Evolutionary conservation across 108 stramenopile species (phyloP), one percentile per base, ranked within the genome.

Genomic region (Pseudonitzschia delicatissima): DNA sequence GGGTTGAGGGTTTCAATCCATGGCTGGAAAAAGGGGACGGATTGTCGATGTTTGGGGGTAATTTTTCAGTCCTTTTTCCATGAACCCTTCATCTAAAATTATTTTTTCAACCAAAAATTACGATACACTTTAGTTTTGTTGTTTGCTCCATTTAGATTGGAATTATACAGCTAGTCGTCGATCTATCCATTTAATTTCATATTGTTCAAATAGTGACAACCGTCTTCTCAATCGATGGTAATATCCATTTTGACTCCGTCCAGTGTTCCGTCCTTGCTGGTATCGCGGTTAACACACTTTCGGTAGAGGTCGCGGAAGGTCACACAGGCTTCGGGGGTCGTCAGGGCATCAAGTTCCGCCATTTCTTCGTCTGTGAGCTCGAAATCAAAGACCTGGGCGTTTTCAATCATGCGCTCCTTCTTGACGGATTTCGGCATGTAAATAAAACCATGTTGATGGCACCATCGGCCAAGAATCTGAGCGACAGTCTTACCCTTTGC

Each of bases 391-490:
- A 98, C 91, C 47, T 85, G 64, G 0, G 79, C 77, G 83, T 98
- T 98, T 71, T 94, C 96, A 9, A 77, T 68, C 87, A 98, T 96
- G 27, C 96, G 88, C 31, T 75, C 79, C 62, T 80, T 72, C 67
- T 79, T 84, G 18, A 91, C 88, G 1, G 82, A 84, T 69, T 98
- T 98, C 4, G 96, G 96, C 18, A 93, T 79, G 59, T 94, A 91
- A 3, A 88, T 72, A 60, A 90, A 88, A 21, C 95, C 96, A 31
- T 91, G 83, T 73, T 96, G 95, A 49, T 97, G 65, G 64, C 92
- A 93, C 96, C 96, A 98, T 12, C 95, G 87, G 15, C 96, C 93
- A 8, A 98, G 60, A 55, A 98, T 83, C 64, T 96, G 95, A 1
- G 94, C 97, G 0, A 83, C 65, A 0, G 87, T 71, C 62, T 81